These are phyloP conservation scores for Paramecium biaurelia DNA, from an alignment of 73 alveolate genomes.

Conservation along the genomic window DNA sequence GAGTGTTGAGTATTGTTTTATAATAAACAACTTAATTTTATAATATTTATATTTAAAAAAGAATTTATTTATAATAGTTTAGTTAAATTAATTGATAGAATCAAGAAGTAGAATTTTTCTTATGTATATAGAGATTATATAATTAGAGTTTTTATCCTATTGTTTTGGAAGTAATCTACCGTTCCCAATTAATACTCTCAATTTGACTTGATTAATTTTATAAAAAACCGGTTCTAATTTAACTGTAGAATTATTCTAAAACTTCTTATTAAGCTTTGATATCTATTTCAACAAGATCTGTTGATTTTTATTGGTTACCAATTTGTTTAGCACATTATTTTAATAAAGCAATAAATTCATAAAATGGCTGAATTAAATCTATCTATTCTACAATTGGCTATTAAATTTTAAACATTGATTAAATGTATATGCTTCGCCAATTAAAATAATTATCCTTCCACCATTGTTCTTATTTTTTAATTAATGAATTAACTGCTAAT, in stretches of 20 bases:
- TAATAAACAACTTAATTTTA: not conserved
- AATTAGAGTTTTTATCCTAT: not conserved
- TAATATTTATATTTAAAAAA: not conserved
- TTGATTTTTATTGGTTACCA: not conserved
- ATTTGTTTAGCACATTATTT: not conserved
- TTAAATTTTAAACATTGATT: not conserved
- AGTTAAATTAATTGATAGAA: not conserved
- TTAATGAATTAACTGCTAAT: not conserved
- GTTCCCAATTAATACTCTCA: not conserved
- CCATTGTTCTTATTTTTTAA: not conserved
- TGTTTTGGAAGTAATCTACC: not conserved
- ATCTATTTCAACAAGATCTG: not conserved
- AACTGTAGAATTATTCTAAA: not conserved
- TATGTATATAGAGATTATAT: not conserved
- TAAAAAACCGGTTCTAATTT: not conserved
- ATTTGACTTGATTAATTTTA: not conserved
- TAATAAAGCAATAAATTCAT: not conserved
- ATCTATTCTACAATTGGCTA: not conserved
- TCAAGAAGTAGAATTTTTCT: not conserved
- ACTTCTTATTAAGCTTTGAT: not conserved
- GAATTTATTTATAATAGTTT: not conserved
- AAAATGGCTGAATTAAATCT: not conserved
- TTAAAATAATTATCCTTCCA: slow-evolving; percentile 37
- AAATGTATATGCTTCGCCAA: not conserved
- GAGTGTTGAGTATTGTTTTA: not conserved